Evolutionary conservation across 768 basidiomycete genomes (phyloP).

Genomic region (Hypholoma fasciculare): DNA sequence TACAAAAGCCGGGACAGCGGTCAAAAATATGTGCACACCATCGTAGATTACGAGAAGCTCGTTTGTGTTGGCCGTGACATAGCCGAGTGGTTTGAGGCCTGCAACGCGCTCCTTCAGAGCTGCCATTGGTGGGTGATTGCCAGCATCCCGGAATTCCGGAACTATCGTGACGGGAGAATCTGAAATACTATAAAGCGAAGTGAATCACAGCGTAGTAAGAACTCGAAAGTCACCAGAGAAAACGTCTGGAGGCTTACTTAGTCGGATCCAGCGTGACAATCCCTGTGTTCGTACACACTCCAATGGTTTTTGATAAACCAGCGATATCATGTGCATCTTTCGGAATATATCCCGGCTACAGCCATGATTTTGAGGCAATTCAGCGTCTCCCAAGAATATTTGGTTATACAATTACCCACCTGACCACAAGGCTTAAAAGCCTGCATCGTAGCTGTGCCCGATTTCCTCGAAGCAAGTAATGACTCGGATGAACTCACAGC

Average conservation of each 20-base stretch:
- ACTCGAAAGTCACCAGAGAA: not conserved
- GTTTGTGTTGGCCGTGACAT: conserved; percentile 51
- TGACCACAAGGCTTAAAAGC: conserved; percentile 68
- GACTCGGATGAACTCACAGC: conserved; percentile 41
- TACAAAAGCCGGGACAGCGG: not conserved
- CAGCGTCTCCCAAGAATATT: not conserved
- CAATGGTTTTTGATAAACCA: conserved; percentile 60
- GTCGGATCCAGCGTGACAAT: conserved; percentile 68
- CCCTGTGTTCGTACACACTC: conserved; percentile 63
- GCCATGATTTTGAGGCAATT: not conserved
- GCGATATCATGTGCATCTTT: conserved; percentile 67
- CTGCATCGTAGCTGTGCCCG: conserved; percentile 20
- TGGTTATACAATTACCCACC: conserved; percentile 36
- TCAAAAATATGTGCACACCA: conserved; percentile 39
- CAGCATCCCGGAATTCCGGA: conserved; percentile 54
- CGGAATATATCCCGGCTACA: conserved; percentile 67
- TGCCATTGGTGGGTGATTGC: conserved; percentile 38
- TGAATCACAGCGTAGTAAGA: not conserved
- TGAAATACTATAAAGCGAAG: conserved; percentile 27
- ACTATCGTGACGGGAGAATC: conserved; percentile 47
- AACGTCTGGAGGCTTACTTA: conserved; percentile 45
- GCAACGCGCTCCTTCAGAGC: conserved; percentile 62
- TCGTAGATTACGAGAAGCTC: conserved; percentile 79
- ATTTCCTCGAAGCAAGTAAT: conserved; percentile 35
- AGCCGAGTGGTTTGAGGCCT: conserved; percentile 61